Conservation (phyloP, 306 rosid genomes). For the Gastrolobium bilobum region DNA sequence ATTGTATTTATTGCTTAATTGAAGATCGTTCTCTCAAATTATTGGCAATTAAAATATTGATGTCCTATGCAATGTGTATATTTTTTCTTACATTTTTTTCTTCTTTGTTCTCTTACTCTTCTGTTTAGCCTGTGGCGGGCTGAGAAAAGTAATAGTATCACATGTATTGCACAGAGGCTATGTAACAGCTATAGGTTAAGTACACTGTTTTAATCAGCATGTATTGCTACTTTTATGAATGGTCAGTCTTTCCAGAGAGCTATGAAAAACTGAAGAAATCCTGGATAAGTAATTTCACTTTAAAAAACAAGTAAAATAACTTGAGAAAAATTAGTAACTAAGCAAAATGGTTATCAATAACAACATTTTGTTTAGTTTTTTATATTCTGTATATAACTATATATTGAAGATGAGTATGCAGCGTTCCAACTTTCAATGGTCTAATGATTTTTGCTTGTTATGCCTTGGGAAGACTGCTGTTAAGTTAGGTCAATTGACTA, state of each 20-base stretch:
- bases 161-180: neutral
- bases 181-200: neutral
- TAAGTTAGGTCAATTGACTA: conserved; percentile 24
- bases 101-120: neutral
- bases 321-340: neutral
- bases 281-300: conserved; percentile 1
- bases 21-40: conserved; percentile 12
- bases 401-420: neutral
- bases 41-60: neutral
- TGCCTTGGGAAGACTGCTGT: conserved; percentile 45
- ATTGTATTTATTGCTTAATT: conserved; percentile 7
- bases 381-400: neutral
- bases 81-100: neutral
- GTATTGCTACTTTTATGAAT: conserved; percentile 3
- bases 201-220: conserved; percentile 1
- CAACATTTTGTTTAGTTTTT: neutral
- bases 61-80: neutral
- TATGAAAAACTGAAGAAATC: conserved; percentile 1
- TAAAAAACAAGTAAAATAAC: neutral
- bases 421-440: conserved; percentile 22
- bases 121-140: conserved; percentile 5
- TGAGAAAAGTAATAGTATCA: conserved; percentile 21
- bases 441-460: conserved; percentile 9
- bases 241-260: conserved; percentile 26
- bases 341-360: neutral